Percentiles rank a stretch among this genome's conserved stretches.
phyloP scores from a whole-genome alignment of 2,329 filamentous ascomycete species.

The Aureobasidium sp. region DNA sequence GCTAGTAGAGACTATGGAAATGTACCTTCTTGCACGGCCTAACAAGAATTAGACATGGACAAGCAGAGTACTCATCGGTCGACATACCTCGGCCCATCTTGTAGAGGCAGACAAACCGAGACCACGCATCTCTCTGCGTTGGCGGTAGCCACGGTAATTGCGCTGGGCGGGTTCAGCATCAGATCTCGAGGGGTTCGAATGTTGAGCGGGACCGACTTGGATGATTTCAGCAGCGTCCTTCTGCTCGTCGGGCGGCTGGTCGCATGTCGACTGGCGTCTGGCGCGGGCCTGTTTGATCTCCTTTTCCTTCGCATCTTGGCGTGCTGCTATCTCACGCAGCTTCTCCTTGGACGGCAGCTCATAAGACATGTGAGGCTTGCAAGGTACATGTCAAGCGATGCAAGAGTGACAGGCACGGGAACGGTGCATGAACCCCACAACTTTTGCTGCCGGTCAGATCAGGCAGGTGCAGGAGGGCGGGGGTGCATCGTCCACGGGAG shows the following conservation, averaged over 20 bases:
- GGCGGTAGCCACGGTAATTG: slow-evolving; percentile 70
- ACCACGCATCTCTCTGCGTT: slow-evolving; percentile 63
- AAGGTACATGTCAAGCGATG: not conserved
- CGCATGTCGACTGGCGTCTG: not conserved
- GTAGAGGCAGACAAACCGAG: slow-evolving; percentile 61
- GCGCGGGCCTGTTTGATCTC: slow-evolving; percentile 21
- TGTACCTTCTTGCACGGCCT: slow-evolving; percentile 31
- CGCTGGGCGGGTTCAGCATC: slow-evolving; percentile 38
- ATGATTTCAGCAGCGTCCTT: slow-evolving; percentile 29
- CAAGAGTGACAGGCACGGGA: not conserved
- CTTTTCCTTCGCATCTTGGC: slow-evolving; percentile 27
- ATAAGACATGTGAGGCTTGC: slow-evolving; percentile 4
- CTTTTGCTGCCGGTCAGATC: too few species aligned
- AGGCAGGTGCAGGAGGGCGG: too few species aligned
- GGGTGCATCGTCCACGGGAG: not conserved
- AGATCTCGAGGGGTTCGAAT: slow-evolving; percentile 20
- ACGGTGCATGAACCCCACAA: not conserved
- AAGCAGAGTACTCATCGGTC: not conserved
- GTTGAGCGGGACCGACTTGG: slow-evolving; percentile 17
- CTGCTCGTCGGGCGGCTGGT: slow-evolving; percentile 20
- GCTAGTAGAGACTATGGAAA: not conserved
- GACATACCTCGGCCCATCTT: slow-evolving; percentile 61
- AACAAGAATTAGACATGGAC: not conserved
- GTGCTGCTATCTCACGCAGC: slow-evolving; percentile 29
- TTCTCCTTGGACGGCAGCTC: slow-evolving; percentile 28